Percentiles rank a stretch among this genome's conserved stretches.
Evolutionary conservation across 768 basidiomycete species (phyloP).

Genomic region (Xerocomus spinulosus): DNA sequence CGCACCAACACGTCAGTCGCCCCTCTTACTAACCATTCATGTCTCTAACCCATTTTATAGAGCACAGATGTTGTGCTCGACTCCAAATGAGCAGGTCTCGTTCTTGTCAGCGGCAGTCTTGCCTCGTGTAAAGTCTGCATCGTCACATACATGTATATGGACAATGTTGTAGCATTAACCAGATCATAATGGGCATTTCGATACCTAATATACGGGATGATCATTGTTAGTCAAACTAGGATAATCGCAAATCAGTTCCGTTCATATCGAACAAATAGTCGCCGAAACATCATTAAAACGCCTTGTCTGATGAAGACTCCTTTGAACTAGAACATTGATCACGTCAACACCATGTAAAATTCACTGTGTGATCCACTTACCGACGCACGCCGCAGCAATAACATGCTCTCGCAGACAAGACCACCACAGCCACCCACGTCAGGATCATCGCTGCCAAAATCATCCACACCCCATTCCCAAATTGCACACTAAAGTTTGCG

Average conservation of each 20-base stretch:
- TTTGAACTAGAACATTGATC: constrained; percentile 5
- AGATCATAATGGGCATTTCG: neutral
- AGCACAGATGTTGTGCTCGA: constrained; percentile 17
- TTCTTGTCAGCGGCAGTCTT: constrained; percentile 21
- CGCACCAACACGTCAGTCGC: constrained; percentile 19
- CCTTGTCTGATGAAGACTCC: constrained; percentile 1
- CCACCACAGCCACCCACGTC: constrained; percentile 56
- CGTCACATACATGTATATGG: constrained; percentile 6
- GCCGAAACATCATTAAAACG: neutral
- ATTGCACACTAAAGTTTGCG: constrained; percentile 43
- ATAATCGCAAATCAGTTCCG: neutral
- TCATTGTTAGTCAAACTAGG: neutral
- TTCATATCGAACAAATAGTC: neutral
- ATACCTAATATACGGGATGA: neutral
- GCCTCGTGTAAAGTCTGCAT: constrained; percentile 8
- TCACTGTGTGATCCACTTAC: constrained; percentile 18
- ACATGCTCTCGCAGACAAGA: constrained; percentile 61
- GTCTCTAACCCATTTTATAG: constrained; percentile 8
- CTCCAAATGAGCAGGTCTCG: constrained; percentile 14
- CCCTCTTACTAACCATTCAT: neutral
- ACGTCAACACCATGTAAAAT: constrained; percentile 4
- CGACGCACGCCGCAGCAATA: constrained; percentile 62
- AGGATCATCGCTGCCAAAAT: constrained; percentile 50
- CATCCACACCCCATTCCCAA: constrained; percentile 75
- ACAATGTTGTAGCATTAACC: constrained; percentile 14